Conservation (phyloP, 2,329 filamentous ascomycete species). For the Ophiosphaerella herpotricha region DNA sequence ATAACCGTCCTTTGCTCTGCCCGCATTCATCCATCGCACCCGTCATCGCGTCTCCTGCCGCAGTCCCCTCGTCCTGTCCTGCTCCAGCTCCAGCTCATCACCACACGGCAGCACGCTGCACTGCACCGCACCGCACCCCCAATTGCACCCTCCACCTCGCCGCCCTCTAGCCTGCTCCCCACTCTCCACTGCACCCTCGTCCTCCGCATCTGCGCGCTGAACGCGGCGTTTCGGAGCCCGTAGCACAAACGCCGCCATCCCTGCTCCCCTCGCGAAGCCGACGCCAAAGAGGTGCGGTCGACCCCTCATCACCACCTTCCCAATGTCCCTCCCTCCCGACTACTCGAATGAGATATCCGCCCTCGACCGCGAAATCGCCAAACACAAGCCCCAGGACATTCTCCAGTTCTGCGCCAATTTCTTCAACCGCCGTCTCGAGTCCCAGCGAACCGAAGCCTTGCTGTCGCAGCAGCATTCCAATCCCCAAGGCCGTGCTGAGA, state of each 20-base stretch:
- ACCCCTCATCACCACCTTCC: slow-evolving; percentile 40
- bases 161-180: not conserved
- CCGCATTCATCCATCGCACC: slow-evolving; percentile 13
- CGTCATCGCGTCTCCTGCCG: slow-evolving; percentile 17
- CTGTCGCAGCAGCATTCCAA: slow-evolving; percentile 55
- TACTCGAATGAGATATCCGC: slow-evolving; percentile 64
- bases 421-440: slow-evolving; percentile 68
- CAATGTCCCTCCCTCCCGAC: slow-evolving; percentile 49
- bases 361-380: slow-evolving; percentile 65
- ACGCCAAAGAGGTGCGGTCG: slow-evolving; percentile 45
- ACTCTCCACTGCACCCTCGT: slow-evolving; percentile 2
- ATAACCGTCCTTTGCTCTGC: slow-evolving; percentile 4
- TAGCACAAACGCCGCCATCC: slow-evolving; percentile 39
- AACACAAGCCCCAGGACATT: slow-evolving; percentile 64
- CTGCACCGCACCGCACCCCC: slow-evolving; percentile 3
- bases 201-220: slow-evolving; percentile 15
- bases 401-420: slow-evolving; percentile 73
- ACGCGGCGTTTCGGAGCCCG: slow-evolving; percentile 34
- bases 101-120: slow-evolving; percentile 13
- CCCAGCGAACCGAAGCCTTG: slow-evolving; percentile 64
- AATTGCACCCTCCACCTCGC: slow-evolving; percentile 6
- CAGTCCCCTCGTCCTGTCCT: slow-evolving; percentile 21
- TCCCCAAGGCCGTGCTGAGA: slow-evolving; percentile 60
- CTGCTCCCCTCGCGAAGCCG: slow-evolving; percentile 41
- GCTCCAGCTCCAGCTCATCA: slow-evolving; percentile 13